Base-by-base conservation (phyloP, 2,329 filamentous ascomycete species). In the Colletotrichum tropicale region DNA sequence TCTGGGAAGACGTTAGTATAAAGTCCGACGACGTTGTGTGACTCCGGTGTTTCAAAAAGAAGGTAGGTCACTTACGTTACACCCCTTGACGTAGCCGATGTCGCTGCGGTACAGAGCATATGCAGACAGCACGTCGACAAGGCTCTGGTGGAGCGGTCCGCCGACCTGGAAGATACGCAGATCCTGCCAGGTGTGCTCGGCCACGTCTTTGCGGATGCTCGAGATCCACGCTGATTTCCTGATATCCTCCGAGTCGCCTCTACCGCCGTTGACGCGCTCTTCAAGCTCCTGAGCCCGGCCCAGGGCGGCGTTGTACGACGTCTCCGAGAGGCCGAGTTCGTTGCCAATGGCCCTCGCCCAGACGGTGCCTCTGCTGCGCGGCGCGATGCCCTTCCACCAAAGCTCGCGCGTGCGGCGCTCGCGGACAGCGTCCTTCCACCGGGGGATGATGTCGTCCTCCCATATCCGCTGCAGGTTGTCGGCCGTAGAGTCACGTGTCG, bases 31-130 rank as follows among this genome's bases (percentile, higher is more conserved):
- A 60, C 26, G 24, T 55, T 52, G 60, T 18, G 24, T 58, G 66
- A 36, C 24, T 26, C 32, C n/a, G 64, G n/a, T 16, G 43, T 52
- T 52, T 52, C 43, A 52, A 48, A 48, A 48, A 52, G n/a, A 52
- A 13, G 43, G n/a, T 21, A 52, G 43, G 43, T 58, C 36, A 88
- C 93, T 88, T 84, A 95, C 93, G 81, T 95, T 94, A 78, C 93
- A 94, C 70, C 94, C 94, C 77, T 90, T 89, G 73, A 95, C 89
- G 80, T 95, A 96, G 77, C 94, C 94, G 80, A 96, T 94, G 81
- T 97, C 95, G 78, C 92, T 93, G 76, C 95, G 90, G 84, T 97
- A 97, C 91, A 95, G 94, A 70, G 93, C 89, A 83, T 96, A 96
- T 8, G 95, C 95, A 80, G 92, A 92, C 76, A 96, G 87, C 12